Evolutionary conservation across 2,329 filamentous ascomycete genomes (phyloP).

Genomic region (Fusarium sp.): DNA sequence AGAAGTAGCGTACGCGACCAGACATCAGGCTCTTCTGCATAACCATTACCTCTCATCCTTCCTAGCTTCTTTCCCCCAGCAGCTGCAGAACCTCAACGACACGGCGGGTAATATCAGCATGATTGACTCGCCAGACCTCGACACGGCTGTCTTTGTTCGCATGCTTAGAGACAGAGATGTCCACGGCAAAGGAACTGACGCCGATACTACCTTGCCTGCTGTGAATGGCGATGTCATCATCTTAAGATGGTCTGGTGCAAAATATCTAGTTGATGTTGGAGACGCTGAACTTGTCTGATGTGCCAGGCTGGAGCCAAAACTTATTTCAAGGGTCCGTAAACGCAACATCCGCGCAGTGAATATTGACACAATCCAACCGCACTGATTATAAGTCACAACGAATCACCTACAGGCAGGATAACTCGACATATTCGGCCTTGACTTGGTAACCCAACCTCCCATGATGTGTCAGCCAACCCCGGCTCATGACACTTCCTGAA

Average conservation of each 20-base stretch:
- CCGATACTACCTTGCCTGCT: constrained; percentile 67
- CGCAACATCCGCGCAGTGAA: not conserved
- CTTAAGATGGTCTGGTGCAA: constrained; percentile 79
- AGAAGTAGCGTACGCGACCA: constrained; percentile 83
- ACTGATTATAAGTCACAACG: not conserved
- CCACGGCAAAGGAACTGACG: constrained; percentile 69
- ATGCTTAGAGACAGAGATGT: constrained; percentile 69
- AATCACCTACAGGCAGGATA: not conserved
- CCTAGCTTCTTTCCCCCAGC: constrained; percentile 79
- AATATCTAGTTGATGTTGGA: constrained; percentile 62
- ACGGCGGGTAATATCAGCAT: constrained; percentile 89
- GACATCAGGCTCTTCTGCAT: constrained; percentile 85
- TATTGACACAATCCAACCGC: not conserved
- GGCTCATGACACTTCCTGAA: constrained; percentile 12
- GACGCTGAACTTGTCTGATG: constrained; percentile 67
- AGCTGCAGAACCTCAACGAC: constrained; percentile 87
- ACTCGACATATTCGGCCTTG: not conserved
- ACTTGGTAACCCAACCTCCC: not conserved
- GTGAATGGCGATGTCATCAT: constrained; percentile 72
- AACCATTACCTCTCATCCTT: constrained; percentile 89
- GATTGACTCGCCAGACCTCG: constrained; percentile 86
- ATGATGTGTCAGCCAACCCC: not conserved
- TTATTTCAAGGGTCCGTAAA: not conserved
- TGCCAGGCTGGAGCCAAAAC: not conserved
- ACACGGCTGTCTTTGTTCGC: constrained; percentile 85